A percentile compares a stretch with the other conserved stretches of the same genome.
Evolutionary conservation across 2,329 filamentous ascomycete genomes (phyloP).

Genomic region (Fusarium brachygibbosum): DNA sequence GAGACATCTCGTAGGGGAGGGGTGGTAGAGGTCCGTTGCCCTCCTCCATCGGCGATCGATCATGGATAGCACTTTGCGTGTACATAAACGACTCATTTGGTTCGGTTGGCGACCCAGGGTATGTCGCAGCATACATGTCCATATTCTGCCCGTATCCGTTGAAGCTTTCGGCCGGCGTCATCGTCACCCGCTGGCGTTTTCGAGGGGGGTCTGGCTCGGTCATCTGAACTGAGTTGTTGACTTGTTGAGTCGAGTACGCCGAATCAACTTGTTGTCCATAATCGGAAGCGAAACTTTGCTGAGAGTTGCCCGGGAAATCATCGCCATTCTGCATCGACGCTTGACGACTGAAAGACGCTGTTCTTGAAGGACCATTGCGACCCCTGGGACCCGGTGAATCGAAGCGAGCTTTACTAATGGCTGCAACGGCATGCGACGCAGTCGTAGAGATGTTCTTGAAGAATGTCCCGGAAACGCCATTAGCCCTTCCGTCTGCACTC

Average conservation of each 20-base stretch:
- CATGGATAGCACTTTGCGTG: constrained; percentile 63
- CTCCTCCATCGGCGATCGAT: constrained; percentile 61
- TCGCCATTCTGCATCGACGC: constrained; percentile 78
- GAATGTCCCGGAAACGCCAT: constrained; percentile 84
- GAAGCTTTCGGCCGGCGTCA: constrained; percentile 70
- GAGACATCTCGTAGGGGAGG: constrained; percentile 69
- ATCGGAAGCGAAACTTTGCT: constrained; percentile 85
- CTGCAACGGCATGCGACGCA: constrained; percentile 91
- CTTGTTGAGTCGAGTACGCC: constrained; percentile 73
- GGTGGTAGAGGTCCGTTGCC: constrained; percentile 74
- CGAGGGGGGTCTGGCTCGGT: constrained; percentile 79
- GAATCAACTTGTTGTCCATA: constrained; percentile 81
- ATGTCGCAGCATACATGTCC: constrained; percentile 61
- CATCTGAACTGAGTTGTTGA: constrained; percentile 54
- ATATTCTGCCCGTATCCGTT: constrained; percentile 65
- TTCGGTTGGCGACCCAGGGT: constrained; percentile 82
- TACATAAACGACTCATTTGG: constrained; percentile 85
- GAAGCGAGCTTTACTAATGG: constrained; percentile 95
- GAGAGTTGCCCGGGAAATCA: constrained; percentile 79
- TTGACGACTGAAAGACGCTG: constrained; percentile 78
- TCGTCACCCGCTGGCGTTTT: constrained; percentile 76
- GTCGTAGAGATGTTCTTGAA: constrained; percentile 97
- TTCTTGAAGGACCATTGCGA: constrained; percentile 73
- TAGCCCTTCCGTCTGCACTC: constrained; percentile 73
- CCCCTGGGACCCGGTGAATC: constrained; percentile 84